Conservation (phyloP, 2,329 filamentous ascomycete genomes). For the Pochonia chlamydosporia region DNA sequence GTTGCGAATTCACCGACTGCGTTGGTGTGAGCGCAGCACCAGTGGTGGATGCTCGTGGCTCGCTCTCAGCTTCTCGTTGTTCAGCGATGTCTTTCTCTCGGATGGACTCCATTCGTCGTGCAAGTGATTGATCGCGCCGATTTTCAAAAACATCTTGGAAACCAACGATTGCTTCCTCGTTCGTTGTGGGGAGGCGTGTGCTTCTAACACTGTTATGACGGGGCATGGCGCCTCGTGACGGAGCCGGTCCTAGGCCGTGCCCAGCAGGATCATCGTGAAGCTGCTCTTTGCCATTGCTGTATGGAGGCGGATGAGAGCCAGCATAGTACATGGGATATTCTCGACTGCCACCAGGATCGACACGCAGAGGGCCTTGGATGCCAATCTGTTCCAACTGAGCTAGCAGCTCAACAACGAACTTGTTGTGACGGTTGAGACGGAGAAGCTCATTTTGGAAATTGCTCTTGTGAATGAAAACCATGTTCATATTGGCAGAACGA, state of each 20-base stretch:
- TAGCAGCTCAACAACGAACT: slow-evolving; percentile 90
- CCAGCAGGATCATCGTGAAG: slow-evolving; percentile 12
- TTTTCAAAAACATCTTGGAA: slow-evolving; percentile 41
- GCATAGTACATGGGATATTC: slow-evolving; percentile 59
- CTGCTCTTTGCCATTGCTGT: slow-evolving; percentile 24
- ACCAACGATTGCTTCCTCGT: slow-evolving; percentile 29
- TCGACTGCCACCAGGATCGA: slow-evolving; percentile 61
- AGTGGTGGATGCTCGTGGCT: slow-evolving; percentile 21
- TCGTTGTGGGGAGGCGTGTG: slow-evolving; percentile 16
- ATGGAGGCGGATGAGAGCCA: slow-evolving; percentile 26
- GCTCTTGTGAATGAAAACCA: slow-evolving; percentile 96
- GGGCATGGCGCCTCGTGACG: slow-evolving; percentile 9
- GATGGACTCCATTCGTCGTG: slow-evolving; percentile 31
- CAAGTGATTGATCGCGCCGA: slow-evolving; percentile 29
- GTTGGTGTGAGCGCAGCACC: slow-evolving; percentile 15
- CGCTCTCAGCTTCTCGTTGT: slow-evolving; percentile 19
- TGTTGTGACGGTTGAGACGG: slow-evolving; percentile 84
- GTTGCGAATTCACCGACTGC: slow-evolving; percentile 16
- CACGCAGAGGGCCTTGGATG: slow-evolving; percentile 67
- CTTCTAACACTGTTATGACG: slow-evolving; percentile 12
- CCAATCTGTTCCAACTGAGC: slow-evolving; percentile 75
- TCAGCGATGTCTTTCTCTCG: slow-evolving; percentile 29
- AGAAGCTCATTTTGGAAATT: slow-evolving; percentile 95
- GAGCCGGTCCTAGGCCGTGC: slow-evolving; percentile 8
- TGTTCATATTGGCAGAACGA: slow-evolving; percentile 80